Conservation (phyloP, 1,284 basidiomycete species). For the Volvariella volvacea region DNA sequence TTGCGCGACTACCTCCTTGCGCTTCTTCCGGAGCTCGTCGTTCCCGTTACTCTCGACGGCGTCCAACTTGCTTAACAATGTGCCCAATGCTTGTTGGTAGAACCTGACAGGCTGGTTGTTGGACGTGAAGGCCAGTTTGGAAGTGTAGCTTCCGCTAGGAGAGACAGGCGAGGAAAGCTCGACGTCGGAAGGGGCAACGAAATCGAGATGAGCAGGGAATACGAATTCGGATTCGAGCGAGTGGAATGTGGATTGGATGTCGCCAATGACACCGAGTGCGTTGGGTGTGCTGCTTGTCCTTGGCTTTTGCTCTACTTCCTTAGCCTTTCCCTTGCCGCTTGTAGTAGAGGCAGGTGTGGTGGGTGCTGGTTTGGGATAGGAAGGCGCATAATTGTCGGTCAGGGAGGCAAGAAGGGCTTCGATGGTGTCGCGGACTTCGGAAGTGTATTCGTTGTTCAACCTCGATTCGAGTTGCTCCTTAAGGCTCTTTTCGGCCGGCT, state of each 20-base stretch:
- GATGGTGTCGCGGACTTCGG: conserved; percentile 31
- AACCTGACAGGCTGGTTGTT: conserved; percentile 50
- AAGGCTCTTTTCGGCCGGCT: conserved; percentile 12
- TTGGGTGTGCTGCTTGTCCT: conserved; percentile 20
- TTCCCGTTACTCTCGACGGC: conserved; percentile 51
- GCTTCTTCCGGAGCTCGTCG: conserved; percentile 34
- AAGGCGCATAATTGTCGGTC: conserved; percentile 1
- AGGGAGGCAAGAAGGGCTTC: conserved; percentile 29
- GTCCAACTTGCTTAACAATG: conserved; percentile 49
- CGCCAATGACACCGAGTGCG: conserved; percentile 20
- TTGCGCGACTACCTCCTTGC: conserved; percentile 44
- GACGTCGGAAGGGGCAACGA: conserved; percentile 17
- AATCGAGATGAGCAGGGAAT: conserved; percentile 37
- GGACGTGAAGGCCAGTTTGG: conserved; percentile 40
- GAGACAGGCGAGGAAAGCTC: conserved; percentile 6
- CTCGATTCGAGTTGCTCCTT: conserved; percentile 27
- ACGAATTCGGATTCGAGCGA: conserved; percentile 30
- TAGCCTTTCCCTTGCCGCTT: conserved; percentile 28
- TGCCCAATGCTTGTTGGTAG: conserved; percentile 49
- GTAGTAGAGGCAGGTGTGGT: conserved; percentile 7
- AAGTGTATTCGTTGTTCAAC: conserved; percentile 22
- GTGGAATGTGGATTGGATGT: conserved; percentile 29
- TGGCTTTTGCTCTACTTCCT: conserved; percentile 12
- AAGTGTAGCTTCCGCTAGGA: conserved; percentile 14
- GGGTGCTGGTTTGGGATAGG: conserved; percentile 3